Conservation (phyloP, 2,329 filamentous ascomycete species). For the Epichloe sp. region DNA sequence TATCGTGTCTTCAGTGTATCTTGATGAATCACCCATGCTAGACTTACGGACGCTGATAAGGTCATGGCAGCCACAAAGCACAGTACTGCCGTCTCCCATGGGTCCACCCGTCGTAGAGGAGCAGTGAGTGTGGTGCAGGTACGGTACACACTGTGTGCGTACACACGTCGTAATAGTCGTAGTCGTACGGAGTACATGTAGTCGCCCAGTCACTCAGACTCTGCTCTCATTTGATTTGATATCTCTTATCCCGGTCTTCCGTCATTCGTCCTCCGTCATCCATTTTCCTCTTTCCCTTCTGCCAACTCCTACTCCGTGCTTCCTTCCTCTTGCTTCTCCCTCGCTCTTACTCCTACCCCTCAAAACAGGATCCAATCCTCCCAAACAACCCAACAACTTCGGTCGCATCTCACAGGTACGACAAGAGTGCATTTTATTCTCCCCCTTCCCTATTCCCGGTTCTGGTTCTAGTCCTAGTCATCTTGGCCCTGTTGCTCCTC, state of each 20-base stretch:
- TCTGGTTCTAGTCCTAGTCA: not conserved
- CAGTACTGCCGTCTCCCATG: not conserved
- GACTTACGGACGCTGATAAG: not conserved
- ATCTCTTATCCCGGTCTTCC: not conserved
- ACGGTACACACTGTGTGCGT: too few species aligned
- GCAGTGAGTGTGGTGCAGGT: not conserved
- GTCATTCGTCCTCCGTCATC: conserved; percentile 5
- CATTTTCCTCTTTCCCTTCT: conserved; percentile 1
- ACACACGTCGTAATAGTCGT: too few species aligned
- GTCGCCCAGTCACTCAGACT: too few species aligned
- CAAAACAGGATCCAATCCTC: not conserved
- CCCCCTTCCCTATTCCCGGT: conserved; percentile 1
- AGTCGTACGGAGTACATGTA: too few species aligned
- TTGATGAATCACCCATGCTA: too few species aligned
- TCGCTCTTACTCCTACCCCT: conserved; percentile 1
- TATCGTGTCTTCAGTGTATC: too few species aligned
- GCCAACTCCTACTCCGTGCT: not conserved
- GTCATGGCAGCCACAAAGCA: not conserved
- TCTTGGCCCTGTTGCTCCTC: not conserved
- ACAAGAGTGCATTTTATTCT: conserved; percentile 2
- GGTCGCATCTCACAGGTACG: conserved; percentile 1
- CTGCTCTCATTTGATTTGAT: not conserved
- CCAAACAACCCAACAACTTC: not conserved
- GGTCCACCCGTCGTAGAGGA: too few species aligned
- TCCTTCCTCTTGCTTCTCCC: conserved; percentile 4